Evolutionary conservation across 805 yeast genomes (phyloP).

Genomic region (Candida ipomoeae): DNA sequence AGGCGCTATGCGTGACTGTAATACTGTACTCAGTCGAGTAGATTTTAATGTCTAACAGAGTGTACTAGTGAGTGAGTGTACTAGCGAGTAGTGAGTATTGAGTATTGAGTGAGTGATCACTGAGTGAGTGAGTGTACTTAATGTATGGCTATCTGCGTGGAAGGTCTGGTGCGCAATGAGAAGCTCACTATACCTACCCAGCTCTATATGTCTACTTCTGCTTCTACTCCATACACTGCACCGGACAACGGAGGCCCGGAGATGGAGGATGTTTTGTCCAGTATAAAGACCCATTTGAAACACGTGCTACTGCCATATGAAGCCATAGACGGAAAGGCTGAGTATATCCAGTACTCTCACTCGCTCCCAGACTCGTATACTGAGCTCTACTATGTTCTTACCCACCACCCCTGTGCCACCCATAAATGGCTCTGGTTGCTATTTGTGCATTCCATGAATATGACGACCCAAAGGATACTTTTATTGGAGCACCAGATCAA

Average conservation of each 20-base stretch:
- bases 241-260: neutral
- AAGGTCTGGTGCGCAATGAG: too few species aligned
- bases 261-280: neutral
- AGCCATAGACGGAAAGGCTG: neutral
- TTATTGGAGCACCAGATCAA: neutral
- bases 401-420: conserved; percentile 2
- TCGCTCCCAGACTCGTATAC: conserved; percentile 10
- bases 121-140: too few species aligned
- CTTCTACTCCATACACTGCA: neutral
- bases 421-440: conserved; percentile 13
- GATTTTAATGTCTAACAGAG: too few species aligned
- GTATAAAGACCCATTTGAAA: conserved; percentile 3
- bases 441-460: neutral
- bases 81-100: too few species aligned
- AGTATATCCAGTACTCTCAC: conserved; percentile 7
- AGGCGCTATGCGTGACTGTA: too few species aligned
- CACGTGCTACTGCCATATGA: conserved; percentile 2
- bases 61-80: too few species aligned
- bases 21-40: too few species aligned
- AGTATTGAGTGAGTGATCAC: too few species aligned
- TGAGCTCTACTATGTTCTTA: conserved; percentile 11
- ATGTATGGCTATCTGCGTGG: too few species aligned
- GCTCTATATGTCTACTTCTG: neutral
- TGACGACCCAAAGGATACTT: neutral
- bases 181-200: neutral